Percentiles rank a stretch among this genome's conserved stretches.
Evolutionary conservation across 768 basidiomycete species (phyloP).

Genomic region (Naganishia friedmannii): DNA sequence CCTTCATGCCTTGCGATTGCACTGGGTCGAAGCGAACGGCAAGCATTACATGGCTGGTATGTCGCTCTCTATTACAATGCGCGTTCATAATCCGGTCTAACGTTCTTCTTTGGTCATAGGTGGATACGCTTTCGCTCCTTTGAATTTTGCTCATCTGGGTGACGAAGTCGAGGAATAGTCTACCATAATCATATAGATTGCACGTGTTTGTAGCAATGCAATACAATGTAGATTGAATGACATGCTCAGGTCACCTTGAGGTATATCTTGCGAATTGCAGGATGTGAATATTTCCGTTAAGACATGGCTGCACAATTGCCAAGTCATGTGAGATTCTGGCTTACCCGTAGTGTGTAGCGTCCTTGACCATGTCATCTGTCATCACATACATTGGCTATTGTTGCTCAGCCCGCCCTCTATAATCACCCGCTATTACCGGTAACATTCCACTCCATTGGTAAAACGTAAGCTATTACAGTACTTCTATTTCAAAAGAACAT

Average conservation of each 20-base stretch:
- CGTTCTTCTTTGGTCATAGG: constrained; percentile 25
- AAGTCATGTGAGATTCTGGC: no score
- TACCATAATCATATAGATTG: no score
- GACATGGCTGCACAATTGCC: no score
- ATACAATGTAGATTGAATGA: no score
- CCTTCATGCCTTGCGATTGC: constrained; percentile 89
- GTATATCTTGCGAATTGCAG: no score
- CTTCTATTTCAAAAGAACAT: background rate
- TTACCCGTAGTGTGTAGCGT: no score
- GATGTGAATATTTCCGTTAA: no score
- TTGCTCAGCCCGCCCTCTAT: background rate
- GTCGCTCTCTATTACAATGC: constrained; percentile 64
- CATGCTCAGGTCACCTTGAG: no score
- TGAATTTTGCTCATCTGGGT: constrained; percentile 48
- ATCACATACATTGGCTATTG: no score
- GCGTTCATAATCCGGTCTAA: constrained; percentile 23
- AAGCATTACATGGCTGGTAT: constrained; percentile 28
- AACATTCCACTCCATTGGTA: constrained; percentile 6
- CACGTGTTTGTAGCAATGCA: no score
- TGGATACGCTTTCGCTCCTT: constrained; percentile 45
- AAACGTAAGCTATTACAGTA: background rate
- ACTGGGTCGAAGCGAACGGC: constrained; percentile 60
- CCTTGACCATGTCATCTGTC: background rate
- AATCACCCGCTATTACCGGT: background rate
- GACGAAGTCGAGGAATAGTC: constrained; percentile 42